Evolutionary conservation across 257 asterid genomes (phyloP), one percentile per base, ranked within the genome.

Genomic region (Solanum rostratum): DNA sequence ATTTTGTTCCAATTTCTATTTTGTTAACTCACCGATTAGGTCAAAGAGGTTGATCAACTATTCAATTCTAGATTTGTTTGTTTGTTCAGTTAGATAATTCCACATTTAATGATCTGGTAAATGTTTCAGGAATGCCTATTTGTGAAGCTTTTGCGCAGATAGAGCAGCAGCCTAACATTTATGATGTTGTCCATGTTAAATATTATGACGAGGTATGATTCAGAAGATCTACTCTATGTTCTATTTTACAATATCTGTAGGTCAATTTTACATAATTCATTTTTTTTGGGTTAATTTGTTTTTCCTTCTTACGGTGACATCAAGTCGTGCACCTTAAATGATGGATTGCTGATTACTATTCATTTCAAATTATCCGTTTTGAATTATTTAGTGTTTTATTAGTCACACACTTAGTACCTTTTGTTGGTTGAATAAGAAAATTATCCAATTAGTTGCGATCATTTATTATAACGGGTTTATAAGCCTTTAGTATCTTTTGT

Each of bases 91-190:
- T 79, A 52, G 70, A 68, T 62, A n/a, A 66, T 59, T 83, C 5
- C 8, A 66, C 46, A 43, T 20, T 37, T 18, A 43, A 71, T 46
- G 39, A 84, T 76, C 43, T 71, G 84, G 5, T 85, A 76, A 62
- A 83, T 74, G 82, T 84, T 87, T 85, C 89, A 95, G 98, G 98
- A 87, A 95, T 93, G 95, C 95, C 98, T 8, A 91, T 95, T 10
- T 93, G 92, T 68, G 98, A 95, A 45, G 97, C 98, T n/a, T 93
- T 95, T 88, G 94, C 95, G 49, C 97, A 93, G 68, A 92, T 95
- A 82, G 98, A 95, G 84, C 97, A 92, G 87, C 95, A 93, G 85
- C 97, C 97, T 11, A 95, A 90, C 68, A 89, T 91, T 33, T 95
- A 95, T 57, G 97, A 95, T 78, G 96, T 89, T 89, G 97, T 93